These are phyloP conservation scores for Cytospora schulzeri DNA, from an alignment of 2,329 filamentous ascomycete genomes.

Conservation along the genomic window DNA sequence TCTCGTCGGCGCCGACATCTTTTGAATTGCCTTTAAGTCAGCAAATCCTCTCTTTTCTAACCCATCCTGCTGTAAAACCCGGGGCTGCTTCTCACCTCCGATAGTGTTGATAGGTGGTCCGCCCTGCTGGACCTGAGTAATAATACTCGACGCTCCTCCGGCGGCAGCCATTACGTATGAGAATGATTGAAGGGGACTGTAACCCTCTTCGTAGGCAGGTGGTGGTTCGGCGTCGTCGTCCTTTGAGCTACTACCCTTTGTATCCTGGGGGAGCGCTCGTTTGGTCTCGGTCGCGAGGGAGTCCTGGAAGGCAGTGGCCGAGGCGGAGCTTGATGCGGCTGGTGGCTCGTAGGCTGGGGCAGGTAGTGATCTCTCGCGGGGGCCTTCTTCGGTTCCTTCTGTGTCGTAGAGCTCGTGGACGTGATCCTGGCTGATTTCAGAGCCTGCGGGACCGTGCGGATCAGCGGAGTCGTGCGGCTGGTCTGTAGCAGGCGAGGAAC, in stretches of 20 bases:
- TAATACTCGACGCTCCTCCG: constrained; percentile 96
- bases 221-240: constrained; percentile 87
- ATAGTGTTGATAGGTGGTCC: constrained; percentile 87
- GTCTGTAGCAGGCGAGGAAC: constrained; percentile 32
- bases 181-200: constrained; percentile 88
- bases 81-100: constrained; percentile 62
- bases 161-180: constrained; percentile 97
- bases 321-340: constrained; percentile 42
- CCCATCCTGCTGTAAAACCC: constrained; percentile 14
- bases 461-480: constrained; percentile 36
- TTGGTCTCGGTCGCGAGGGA: constrained; percentile 72
- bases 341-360: constrained; percentile 59
- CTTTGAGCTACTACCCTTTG: constrained; percentile 71
- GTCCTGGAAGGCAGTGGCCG: constrained; percentile 48
- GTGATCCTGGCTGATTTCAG: constrained; percentile 34
- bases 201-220: constrained; percentile 93
- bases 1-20: constrained; percentile 88
- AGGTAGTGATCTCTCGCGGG: constrained; percentile 38
- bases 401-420: constrained; percentile 34
- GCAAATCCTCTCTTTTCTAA: constrained; percentile 17
- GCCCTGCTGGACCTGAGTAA: constrained; percentile 97
- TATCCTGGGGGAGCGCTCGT: constrained; percentile 78
- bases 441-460: constrained; percentile 42
- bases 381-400: constrained; percentile 24
- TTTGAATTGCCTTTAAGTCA: constrained; percentile 27